A percentile compares a stretch with the other conserved stretches of the same genome.
These are phyloP conservation scores for Lindgomyces ingoldianus DNA, from an alignment of 495 filamentous ascomycete species.

Conservation along the genomic window DNA sequence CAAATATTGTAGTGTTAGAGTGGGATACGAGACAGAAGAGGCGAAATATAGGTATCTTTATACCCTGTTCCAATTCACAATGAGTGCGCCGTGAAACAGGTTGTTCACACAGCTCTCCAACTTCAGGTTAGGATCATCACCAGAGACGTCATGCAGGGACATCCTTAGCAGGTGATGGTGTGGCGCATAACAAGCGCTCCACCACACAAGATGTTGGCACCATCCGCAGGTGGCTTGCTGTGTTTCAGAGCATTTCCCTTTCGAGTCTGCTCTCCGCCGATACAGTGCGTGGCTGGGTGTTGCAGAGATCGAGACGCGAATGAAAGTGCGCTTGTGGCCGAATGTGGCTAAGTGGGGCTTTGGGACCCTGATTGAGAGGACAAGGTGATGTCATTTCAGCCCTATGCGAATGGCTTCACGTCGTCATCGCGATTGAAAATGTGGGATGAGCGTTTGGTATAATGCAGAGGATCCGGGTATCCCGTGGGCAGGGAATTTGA, in stretches of 20 bases:
- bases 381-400: conserved; percentile 20
- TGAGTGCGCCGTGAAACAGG: conserved; percentile 25
- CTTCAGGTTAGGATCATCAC: conserved; percentile 21
- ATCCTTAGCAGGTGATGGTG: not conserved
- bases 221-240: conserved; percentile 2
- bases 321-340: not conserved
- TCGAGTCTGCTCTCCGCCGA: not conserved
- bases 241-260: conserved; percentile 2
- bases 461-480: not conserved
- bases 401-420: not conserved
- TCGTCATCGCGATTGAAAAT: not conserved
- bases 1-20: not conserved
- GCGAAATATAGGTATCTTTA: conserved; percentile 16
- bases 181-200: conserved; percentile 13
- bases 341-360: not conserved
- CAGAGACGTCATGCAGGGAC: conserved; percentile 33
- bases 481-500: too few relatives aligned
- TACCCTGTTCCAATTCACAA: not conserved
- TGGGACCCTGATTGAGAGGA: conserved; percentile 1
- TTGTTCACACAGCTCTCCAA: conserved; percentile 1
- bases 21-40: not conserved
- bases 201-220: too few relatives aligned
- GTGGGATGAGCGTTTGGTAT: not conserved
- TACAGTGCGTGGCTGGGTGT: not conserved
- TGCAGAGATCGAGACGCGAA: not conserved